Evolutionary conservation across 139 green algal species (phyloP), one percentile per base, ranked within the genome.

Genomic region (Klebsormidium nitens): DNA sequence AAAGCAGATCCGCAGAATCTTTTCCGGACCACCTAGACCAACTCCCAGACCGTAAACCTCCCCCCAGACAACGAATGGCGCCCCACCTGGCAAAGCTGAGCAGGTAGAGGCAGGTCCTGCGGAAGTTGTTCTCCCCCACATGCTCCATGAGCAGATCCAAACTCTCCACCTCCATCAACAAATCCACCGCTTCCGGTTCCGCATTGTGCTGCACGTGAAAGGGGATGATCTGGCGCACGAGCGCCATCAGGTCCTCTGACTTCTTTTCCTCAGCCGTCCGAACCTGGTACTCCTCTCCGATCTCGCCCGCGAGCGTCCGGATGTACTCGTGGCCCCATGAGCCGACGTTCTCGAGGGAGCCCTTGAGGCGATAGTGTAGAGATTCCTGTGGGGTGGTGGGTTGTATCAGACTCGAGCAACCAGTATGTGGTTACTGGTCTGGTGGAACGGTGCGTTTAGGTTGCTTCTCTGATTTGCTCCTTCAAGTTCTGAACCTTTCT

Each of bases 291-390:
- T 95, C 88, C 29, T 79, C 73, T 19, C 79, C 78, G 49, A 96
- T 91, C 77, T 96, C 93, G 2, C 90, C 93, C 28, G 92, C 87
- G 37, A 99, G 73, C 74, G 96, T 92, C 1, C 76, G 81, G 55
- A 96, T 76, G 81, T 98, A 98, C 70, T 99, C 95, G 67, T 99
- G 93, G 2, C 95, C 95, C 95, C 95, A 98, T 1, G 75, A 69
- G 3, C 68, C 82, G 0, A 93, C 70, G 26, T 89, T 76, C 5
- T 76, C 76, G 5, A 59, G 38, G 29, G 78, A 82, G 40, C 82
- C 79, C 48, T 86, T 61, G 36, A 96, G 84, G 48, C 87, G 78
- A 79, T 87, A 99, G 14, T 89, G 86, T 40, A 99, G 83, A 37
- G 83, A 88, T 49, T 95, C 87, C 0, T 90, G 81, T n/a, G n/a